Evolutionary conservation across 2,329 filamentous ascomycete genomes (phyloP).

Genomic region (Clonostachys sp.): DNA sequence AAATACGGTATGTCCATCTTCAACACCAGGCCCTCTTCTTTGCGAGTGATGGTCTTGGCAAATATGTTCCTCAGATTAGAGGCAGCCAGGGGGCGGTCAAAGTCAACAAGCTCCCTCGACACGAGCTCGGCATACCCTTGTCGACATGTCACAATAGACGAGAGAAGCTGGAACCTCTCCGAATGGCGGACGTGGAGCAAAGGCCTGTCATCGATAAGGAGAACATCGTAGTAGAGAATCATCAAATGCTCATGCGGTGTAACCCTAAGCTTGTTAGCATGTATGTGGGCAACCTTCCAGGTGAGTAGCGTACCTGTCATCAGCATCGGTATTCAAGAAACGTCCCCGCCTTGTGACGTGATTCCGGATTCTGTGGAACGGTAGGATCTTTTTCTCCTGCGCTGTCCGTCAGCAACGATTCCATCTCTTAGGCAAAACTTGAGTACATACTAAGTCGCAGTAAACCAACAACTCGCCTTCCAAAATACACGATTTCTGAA

Average conservation of each 20-base stretch:
- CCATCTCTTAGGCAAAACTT: too few species aligned
- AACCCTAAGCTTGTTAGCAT: constrained; percentile 24
- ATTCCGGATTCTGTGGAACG: constrained; percentile 79
- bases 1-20: constrained; percentile 82
- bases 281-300: not conserved
- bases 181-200: constrained; percentile 48
- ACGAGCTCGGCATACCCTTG: constrained; percentile 64
- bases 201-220: constrained; percentile 49
- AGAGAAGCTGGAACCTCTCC: constrained; percentile 56
- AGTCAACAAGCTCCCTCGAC: constrained; percentile 63
- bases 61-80: constrained; percentile 59
- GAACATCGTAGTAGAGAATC: constrained; percentile 57
- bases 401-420: not conserved
- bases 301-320: constrained; percentile 55
- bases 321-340: constrained; percentile 61
- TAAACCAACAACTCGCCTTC: constrained; percentile 82
- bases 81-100: constrained; percentile 45
- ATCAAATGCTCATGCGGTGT: constrained; percentile 51
- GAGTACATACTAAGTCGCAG: constrained; percentile 48
- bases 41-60: constrained; percentile 57
- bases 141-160: constrained; percentile 42
- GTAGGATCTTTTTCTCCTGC: constrained; percentile 57
- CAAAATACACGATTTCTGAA: constrained; percentile 67
- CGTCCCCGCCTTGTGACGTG: constrained; percentile 70
- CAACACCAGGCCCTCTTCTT: constrained; percentile 75